Evolutionary conservation across 257 asterid species (phyloP).

Genomic region (Solanum appendiculatum): DNA sequence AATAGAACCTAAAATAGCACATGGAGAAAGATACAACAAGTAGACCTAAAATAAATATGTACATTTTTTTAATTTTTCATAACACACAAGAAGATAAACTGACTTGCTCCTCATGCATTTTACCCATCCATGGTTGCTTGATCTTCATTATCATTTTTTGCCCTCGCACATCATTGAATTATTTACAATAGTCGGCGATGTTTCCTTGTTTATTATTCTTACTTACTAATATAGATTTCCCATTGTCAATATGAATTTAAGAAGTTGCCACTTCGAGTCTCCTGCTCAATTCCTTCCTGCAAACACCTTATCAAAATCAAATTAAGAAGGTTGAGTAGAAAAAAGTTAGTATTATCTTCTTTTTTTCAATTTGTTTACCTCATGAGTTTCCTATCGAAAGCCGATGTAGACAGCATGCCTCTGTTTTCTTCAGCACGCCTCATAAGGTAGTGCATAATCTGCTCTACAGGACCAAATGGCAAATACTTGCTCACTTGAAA

Average conservation of each 20-base stretch:
- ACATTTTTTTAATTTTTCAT: not conserved
- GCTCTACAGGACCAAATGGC: conserved; percentile 87
- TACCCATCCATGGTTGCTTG: not conserved
- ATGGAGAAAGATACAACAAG: not conserved
- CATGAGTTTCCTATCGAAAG: conserved; percentile 50
- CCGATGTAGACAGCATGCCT: conserved; percentile 54
- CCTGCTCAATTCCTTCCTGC: conserved; percentile 5
- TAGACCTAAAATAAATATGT: not conserved
- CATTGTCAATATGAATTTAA: not conserved
- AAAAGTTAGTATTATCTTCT: too few species aligned
- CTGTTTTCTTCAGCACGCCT: conserved; percentile 94
- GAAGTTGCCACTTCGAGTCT: not conserved
- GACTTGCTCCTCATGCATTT: not conserved
- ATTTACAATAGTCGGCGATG: not conserved
- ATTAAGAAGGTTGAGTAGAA: not conserved
- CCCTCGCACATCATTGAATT: not conserved
- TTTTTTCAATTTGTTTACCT: conserved; percentile 19
- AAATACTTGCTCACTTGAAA: conserved; percentile 66
- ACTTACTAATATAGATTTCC: not conserved
- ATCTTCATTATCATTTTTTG: not conserved
- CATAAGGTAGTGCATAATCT: conserved; percentile 75
- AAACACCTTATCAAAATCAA: not conserved
- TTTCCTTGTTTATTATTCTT: not conserved
- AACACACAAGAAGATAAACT: not conserved
- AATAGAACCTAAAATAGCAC: not conserved